phyloP scores from a whole-genome alignment of 139 green algal species.

The Picochlorum sp. region DNA sequence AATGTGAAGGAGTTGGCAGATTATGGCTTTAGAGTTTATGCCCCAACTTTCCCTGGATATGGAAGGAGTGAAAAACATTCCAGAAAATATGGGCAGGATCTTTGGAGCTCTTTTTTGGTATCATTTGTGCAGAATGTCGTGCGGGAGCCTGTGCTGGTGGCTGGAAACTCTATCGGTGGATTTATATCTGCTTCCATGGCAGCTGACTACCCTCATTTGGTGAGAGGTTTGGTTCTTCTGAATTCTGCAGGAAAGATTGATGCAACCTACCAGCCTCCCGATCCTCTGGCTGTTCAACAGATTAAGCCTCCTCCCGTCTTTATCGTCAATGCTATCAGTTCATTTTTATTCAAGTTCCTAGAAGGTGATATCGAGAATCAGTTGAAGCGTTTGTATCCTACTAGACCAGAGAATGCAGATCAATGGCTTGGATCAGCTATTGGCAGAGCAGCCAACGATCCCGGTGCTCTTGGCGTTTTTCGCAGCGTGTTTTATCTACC shows the following conservation, averaged over 20 bases:
- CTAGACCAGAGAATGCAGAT: conserved; percentile 51
- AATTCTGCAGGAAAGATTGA: conserved; percentile 40
- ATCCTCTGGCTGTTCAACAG: neutral
- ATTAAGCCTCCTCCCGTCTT: conserved; percentile 11
- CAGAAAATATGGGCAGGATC: conserved; percentile 61
- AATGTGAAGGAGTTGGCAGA: conserved; percentile 52
- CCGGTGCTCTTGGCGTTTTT: conserved; percentile 49
- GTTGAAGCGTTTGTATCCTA: conserved; percentile 67
- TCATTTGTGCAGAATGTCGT: conserved; percentile 64
- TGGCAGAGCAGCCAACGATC: conserved; percentile 37
- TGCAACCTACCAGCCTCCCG: conserved; percentile 1
- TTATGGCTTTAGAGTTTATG: conserved; percentile 65
- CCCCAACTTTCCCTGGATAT: conserved; percentile 65
- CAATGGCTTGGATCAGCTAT: conserved; percentile 80
- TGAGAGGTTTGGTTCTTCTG: conserved; percentile 51
- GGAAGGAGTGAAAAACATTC: conserved; percentile 80
- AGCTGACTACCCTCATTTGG: conserved; percentile 27
- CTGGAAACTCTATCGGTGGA: conserved; percentile 94
- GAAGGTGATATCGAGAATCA: conserved; percentile 32
- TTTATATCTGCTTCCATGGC: conserved; percentile 64
- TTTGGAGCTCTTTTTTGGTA: conserved; percentile 68
- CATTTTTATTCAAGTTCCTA: conserved; percentile 47
- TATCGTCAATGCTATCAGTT: conserved; percentile 24
- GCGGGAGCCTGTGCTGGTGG: conserved; percentile 59
- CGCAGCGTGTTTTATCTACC: conserved; percentile 80